These are phyloP conservation scores for Solanum dulcamara DNA, from an alignment of 257 asterid species.

Conservation along the genomic window DNA sequence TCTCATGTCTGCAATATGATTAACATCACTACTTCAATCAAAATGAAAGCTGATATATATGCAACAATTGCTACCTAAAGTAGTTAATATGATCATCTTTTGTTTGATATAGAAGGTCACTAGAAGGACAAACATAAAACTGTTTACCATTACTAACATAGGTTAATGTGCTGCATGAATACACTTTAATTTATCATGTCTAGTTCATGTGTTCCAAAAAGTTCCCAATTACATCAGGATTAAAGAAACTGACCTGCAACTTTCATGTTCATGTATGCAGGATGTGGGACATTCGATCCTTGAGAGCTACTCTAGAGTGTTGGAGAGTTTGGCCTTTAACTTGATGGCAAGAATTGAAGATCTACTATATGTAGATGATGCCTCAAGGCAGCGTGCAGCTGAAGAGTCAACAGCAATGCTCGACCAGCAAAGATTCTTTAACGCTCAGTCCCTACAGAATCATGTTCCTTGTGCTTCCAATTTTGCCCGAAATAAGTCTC, in stretches of 20 bases:
- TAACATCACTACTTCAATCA: not conserved
- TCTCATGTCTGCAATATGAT: not conserved
- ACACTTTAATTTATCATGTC: not conserved
- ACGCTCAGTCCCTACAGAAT: conserved; percentile 21
- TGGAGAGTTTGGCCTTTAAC: conserved; percentile 78
- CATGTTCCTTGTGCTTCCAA: conserved; percentile 30
- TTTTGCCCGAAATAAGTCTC: conserved; percentile 27
- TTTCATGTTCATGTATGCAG: conserved; percentile 19
- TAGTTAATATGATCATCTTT: not conserved
- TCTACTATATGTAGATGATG: conserved; percentile 72
- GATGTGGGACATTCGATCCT: conserved; percentile 96
- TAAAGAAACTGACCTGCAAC: not conserved
- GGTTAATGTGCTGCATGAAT: not conserved
- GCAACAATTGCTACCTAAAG: not conserved
- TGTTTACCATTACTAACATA: not conserved
- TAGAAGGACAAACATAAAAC: not conserved
- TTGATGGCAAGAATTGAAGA: conserved; percentile 78
- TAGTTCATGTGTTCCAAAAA: not conserved
- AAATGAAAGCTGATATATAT: not conserved
- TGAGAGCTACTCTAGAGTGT: conserved; percentile 92
- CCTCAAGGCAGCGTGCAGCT: conserved; percentile 57
- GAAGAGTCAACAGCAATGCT: conserved; percentile 28
- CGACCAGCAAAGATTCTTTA: conserved; percentile 19
- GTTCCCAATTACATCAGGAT: not conserved
- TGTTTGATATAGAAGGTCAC: not conserved